These are phyloP conservation scores for Saxophila tyrrhenica DNA, from an alignment of 495 filamentous ascomycete species.

Conservation along the genomic window DNA sequence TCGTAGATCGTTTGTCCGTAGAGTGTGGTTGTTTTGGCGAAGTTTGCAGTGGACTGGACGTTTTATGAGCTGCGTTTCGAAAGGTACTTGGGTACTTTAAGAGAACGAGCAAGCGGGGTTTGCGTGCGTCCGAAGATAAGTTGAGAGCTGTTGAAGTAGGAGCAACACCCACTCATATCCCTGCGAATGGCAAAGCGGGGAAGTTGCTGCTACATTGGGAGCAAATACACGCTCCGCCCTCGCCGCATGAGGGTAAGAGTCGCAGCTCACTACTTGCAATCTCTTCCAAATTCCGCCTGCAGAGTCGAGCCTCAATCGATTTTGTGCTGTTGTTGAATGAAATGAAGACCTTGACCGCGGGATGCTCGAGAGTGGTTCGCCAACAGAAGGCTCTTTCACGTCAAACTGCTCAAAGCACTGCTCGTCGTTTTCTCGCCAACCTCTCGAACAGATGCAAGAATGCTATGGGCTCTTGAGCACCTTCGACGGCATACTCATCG, in stretches of 20 bases:
- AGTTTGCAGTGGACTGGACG: background rate
- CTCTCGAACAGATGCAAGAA: constrained; percentile 26
- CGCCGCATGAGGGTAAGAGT: background rate
- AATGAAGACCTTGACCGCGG: too few relatives aligned
- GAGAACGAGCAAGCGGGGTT: background rate
- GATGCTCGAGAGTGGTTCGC: too few relatives aligned
- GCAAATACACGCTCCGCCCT: background rate
- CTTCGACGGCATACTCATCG: constrained; percentile 21
- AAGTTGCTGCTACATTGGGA: background rate
- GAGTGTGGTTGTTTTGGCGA: background rate
- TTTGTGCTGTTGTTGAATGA: too few relatives aligned
- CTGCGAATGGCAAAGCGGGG: background rate
- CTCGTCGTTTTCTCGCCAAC: constrained; percentile 10
- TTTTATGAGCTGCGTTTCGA: background rate
- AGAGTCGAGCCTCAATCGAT: too few relatives aligned
- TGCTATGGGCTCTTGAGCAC: constrained; percentile 25
- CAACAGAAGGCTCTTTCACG: background rate
- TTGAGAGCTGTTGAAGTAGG: background rate
- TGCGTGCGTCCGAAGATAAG: background rate
- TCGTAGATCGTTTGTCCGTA: background rate
- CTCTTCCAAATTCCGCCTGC: too few relatives aligned
- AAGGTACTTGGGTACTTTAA: background rate
- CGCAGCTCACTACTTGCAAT: background rate
- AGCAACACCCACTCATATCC: background rate
- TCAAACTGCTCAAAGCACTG: background rate